phyloP scores from a whole-genome alignment of 164 flowering plant species.

The Litsea cubeba region DNA sequence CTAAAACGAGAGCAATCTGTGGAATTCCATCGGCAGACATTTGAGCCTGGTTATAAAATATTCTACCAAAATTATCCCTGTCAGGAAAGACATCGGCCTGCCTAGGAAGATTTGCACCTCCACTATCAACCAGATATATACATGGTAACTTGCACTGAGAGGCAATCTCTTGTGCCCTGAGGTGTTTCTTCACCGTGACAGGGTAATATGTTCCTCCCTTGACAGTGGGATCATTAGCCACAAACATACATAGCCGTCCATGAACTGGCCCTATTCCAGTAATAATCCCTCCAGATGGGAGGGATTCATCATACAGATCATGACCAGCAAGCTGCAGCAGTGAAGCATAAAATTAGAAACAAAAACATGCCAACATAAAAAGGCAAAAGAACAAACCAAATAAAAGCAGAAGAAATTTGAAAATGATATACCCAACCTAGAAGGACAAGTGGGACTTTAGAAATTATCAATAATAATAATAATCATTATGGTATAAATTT shows the following conservation, averaged over 20 bases:
- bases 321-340: constrained; percentile 85
- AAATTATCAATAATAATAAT: not conserved
- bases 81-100: constrained; percentile 98
- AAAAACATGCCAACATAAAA: not conserved
- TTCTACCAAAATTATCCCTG: constrained; percentile 89
- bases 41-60: constrained; percentile 83
- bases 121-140: constrained; percentile 95
- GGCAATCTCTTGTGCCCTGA: constrained; percentile 98
- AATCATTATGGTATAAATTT: too few relatives aligned
- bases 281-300: constrained; percentile 89
- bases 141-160: constrained; percentile 82
- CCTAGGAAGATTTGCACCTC: constrained; percentile 97
- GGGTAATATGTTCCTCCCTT: constrained; percentile 98
- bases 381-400: not conserved
- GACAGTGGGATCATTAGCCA: constrained; percentile 95
- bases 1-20: constrained; percentile 89
- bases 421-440: not conserved
- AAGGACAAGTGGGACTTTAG: not conserved
- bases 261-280: constrained; percentile 93
- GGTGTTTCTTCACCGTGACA: constrained; percentile 92
- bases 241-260: constrained; percentile 90
- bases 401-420: not conserved
- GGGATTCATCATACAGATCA: constrained; percentile 74
- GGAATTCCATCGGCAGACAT: constrained; percentile 94
- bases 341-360: constrained; percentile 6